Percentiles rank a stretch among this genome's conserved stretches.
Conservation (phyloP, 306 rosid species). For the Trichosanthes cucumerina region DNA sequence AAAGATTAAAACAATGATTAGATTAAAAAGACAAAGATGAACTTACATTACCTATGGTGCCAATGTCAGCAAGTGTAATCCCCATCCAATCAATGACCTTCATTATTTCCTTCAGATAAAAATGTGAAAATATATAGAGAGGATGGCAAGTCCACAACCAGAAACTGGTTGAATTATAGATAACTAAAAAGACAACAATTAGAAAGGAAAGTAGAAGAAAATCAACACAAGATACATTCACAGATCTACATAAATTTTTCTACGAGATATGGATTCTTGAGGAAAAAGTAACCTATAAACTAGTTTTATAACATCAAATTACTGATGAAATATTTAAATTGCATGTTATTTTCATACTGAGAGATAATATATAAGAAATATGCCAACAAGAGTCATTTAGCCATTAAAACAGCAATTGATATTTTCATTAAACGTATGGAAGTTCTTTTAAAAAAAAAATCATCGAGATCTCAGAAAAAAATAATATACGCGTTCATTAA, state of each 20-base stretch:
- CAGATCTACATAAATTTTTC: background rate
- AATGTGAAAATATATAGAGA: constrained; percentile 88
- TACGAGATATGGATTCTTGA: background rate
- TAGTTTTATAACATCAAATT: background rate
- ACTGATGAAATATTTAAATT: too few relatives aligned
- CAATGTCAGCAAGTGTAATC: constrained; percentile 77
- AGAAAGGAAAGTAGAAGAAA: background rate
- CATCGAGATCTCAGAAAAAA: constrained; percentile 1
- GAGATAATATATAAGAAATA: too few relatives aligned
- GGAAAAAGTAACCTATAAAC: background rate
- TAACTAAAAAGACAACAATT: constrained; percentile 41
- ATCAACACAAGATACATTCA: background rate
- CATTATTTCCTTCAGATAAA: constrained; percentile 91
- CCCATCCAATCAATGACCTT: constrained; percentile 92
- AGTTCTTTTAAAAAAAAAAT: too few relatives aligned
- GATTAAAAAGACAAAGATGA: too few relatives aligned
- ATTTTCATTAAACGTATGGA: background rate
- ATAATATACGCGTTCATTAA: background rate
- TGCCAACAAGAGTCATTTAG: too few relatives aligned
- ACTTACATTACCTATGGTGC: constrained; percentile 94
- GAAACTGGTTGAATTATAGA: constrained; percentile 96
- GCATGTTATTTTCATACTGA: too few relatives aligned
- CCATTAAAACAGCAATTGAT: background rate
- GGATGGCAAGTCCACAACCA: constrained; percentile 93
- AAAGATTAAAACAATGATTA: too few relatives aligned